These are phyloP conservation scores for Zygoascus sp. DNA, from an alignment of 1,139 yeast species.

Conservation along the genomic window DNA sequence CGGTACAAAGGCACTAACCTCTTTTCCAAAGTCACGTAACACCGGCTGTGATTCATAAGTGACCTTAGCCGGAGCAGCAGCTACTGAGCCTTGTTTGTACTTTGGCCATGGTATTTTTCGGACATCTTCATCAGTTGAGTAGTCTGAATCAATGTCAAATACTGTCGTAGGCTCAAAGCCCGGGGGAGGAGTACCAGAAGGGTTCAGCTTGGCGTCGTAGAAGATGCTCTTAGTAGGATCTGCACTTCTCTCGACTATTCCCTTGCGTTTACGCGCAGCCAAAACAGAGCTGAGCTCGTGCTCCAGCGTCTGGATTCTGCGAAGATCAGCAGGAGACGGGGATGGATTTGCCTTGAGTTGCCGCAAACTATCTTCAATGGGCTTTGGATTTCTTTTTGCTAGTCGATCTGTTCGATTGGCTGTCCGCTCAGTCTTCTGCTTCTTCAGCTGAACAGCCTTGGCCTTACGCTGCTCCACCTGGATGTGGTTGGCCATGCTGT, in stretches of 20 bases:
- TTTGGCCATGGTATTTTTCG: slow-evolving; percentile 26
- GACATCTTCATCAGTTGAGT: slow-evolving; percentile 21
- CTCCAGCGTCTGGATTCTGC: slow-evolving; percentile 21
- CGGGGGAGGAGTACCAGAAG: slow-evolving; percentile 28
- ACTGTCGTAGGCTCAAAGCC: slow-evolving; percentile 22
- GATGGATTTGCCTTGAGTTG: slow-evolving; percentile 17
- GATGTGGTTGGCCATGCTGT: slow-evolving; percentile 18
- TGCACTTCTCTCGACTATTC: slow-evolving; percentile 16
- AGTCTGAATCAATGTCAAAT: slow-evolving; percentile 22
- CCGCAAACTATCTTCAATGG: slow-evolving; percentile 22
- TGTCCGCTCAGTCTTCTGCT: slow-evolving; percentile 26
- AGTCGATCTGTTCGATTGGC: slow-evolving; percentile 23
- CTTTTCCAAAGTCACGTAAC: slow-evolving; percentile 25
- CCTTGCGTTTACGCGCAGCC: slow-evolving; percentile 26
- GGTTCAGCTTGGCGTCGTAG: slow-evolving; percentile 30
- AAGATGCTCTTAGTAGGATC: slow-evolving; percentile 25
- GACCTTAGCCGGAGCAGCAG: slow-evolving; percentile 20
- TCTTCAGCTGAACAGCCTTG: slow-evolving; percentile 30
- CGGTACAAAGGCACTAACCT: slow-evolving; percentile 25
- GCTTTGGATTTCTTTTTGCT: slow-evolving; percentile 21
- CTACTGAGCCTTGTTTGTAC: slow-evolving; percentile 10
- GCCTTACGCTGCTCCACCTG: slow-evolving; percentile 30
- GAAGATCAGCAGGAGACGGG: slow-evolving; percentile 18
- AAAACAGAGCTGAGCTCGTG: slow-evolving; percentile 22
- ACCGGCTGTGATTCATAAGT: slow-evolving; percentile 29